Evolutionary conservation across 225 moss, liverwort and hornwort genomes (phyloP), one percentile per base, ranked within the genome.

Genomic region (Antitrichia curtipendula): DNA sequence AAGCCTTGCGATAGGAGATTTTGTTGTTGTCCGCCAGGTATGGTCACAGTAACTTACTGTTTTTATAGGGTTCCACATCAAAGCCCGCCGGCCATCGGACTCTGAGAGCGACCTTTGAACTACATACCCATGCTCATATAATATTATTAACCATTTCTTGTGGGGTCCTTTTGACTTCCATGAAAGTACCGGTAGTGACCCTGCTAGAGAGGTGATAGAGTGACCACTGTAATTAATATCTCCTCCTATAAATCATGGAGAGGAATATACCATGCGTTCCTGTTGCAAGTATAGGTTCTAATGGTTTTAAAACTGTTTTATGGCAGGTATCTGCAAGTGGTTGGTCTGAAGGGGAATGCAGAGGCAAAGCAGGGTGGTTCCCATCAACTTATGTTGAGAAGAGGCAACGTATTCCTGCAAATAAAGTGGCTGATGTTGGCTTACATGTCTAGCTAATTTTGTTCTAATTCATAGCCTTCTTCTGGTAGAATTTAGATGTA

Each of bases 11-110:
- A 64, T 89, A 82, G 93, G 92, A 83, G 93, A 93, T 82, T 93
- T 77, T 90, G 93, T 93, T 76, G 93, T 93, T 86, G 93, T 93
- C 31, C 91, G 91, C 53, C 90, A 93, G 93, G 91, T 91, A 91
- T 16, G 73, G 13, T 89, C 21, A 18, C 20, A 7, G 54, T 62
- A 40, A 47, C 84, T 43, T 49, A 49, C 59, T 59, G 16, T 9
- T 45, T 40, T 19, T 29, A 3, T 29, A 47, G 13, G 32, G 22
- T 81, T 43, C 15, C 34, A 62, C 47, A 34, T 47, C 21, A 61
- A 80, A 28, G 18, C 60, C 43, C 43, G 13, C 25, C 13, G 27
- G 58, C 58, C 28, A 78, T 54, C 28, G 78, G 38, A 78, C 25
- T 54, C n/a, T 56, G 24, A 56, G 78, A 38, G 27, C 38, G n/a